Percentiles rank a stretch among this genome's conserved stretches.
Evolutionary conservation across 108 stramenopile species (phyloP).

Genomic region (Cylindrotheca closterium): DNA sequence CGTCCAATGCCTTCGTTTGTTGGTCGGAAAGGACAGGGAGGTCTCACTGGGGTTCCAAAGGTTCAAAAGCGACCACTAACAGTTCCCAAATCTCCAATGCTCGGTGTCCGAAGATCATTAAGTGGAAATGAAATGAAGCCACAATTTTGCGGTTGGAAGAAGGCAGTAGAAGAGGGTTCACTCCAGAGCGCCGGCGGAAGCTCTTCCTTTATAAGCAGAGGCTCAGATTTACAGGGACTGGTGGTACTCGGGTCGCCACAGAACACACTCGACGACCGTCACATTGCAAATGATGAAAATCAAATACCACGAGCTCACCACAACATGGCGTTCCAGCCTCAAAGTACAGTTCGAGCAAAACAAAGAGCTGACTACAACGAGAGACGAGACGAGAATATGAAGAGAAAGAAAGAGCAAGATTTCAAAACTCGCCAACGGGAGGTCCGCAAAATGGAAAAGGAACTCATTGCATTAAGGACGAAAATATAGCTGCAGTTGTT

Average conservation of each 20-base stretch:
- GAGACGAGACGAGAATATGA: conserved; percentile 14
- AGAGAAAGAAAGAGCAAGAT: conserved; percentile 7
- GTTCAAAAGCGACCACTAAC: conserved; percentile 50
- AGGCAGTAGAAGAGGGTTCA: no score
- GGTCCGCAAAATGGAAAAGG: conserved; percentile 22
- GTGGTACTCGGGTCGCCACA: not conserved
- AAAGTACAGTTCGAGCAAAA: conserved; percentile 46
- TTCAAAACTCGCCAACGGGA: conserved; percentile 15
- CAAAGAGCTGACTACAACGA: conserved; percentile 42
- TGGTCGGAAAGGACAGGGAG: conserved; percentile 21
- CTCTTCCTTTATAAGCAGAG: not conserved
- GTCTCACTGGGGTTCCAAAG: conserved; percentile 46
- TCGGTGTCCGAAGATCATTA: conserved; percentile 29
- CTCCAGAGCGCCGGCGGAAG: no score
- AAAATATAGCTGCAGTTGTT: conserved; percentile 17
- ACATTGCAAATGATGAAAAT: conserved; percentile 17
- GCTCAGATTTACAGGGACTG: not conserved
- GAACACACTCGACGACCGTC: not conserved
- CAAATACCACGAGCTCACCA: conserved; percentile 3
- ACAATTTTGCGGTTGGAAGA: not conserved
- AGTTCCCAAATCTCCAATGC: conserved; percentile 40
- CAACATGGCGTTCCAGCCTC: conserved; percentile 25
- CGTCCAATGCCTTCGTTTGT: conserved; percentile 34
- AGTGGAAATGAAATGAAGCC: not conserved
- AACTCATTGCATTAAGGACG: conserved; percentile 27